Evolutionary conservation across 495 filamentous ascomycete genomes (phyloP), one percentile per base, ranked within the genome.

Genomic region (Trichoderma erinaceum): DNA sequence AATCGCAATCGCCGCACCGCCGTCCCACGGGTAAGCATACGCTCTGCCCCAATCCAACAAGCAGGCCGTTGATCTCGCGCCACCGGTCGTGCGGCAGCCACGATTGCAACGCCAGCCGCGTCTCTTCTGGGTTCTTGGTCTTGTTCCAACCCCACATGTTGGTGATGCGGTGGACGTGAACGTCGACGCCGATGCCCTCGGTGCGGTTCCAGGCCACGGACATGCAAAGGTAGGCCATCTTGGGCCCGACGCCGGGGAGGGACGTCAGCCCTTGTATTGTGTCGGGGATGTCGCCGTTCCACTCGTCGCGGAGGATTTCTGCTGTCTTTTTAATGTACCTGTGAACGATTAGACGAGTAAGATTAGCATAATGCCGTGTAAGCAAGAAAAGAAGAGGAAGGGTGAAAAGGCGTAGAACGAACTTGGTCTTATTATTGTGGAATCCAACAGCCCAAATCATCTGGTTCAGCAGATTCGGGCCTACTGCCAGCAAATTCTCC

Each of bases 201-300:
- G 82, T 82, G 29, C 81, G 74, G 66, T 77, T 79, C 87, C 87
- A 89, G 3, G 85, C 67, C 8, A 79, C 84, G 13, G 80, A 89
- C 84, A 98, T 86, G 77, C 92, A 97, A 4, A 99, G 84, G 73
- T 96, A 92, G 23, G 91, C 95, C 94, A 99, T 99, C 79, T 99
- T 99, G 7, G 95, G 95, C 0, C 95, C 95, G 0, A 99, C 94
- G 2, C 95, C 95, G 0, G 95, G 95, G 0, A 99, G 85, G 8
- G 86, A 83, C 73, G 88, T 88, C 21, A 99, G 81, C 0, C 88
- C 93, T 64, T 88, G 87, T 23, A 93, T 84, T 0, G 92, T 91
- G 65, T 88, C 81, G 0, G 95, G 96, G 69, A 99, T 97, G 76
- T 98, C 95, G 41, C 86, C 85, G 63, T 75, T 74, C 73, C 85